Evolutionary conservation across 805 yeast genomes (phyloP).

Genomic region (Wickerhamiella spandovensis): DNA sequence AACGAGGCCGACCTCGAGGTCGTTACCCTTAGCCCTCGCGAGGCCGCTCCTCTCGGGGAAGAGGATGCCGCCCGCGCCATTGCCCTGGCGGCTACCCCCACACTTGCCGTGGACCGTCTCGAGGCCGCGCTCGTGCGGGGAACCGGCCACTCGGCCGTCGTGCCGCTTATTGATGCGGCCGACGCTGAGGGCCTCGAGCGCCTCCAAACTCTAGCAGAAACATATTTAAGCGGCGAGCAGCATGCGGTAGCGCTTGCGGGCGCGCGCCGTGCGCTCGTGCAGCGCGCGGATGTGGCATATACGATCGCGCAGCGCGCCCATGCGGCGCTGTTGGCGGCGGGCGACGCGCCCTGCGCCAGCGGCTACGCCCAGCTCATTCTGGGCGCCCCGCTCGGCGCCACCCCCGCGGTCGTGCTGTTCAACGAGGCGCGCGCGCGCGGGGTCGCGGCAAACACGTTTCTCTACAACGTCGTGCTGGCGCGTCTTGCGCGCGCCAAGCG

Average conservation of each 20-base stretch:
- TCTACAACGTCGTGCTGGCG: slow-evolving; percentile 26
- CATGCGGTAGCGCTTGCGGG: slow-evolving; percentile 21
- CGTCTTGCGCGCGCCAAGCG: slow-evolving; percentile 28
- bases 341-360: slow-evolving; percentile 23
- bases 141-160: neutral
- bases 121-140: neutral
- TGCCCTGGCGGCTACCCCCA: neutral
- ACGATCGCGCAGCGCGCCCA: slow-evolving; percentile 19
- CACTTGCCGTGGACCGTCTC: neutral
- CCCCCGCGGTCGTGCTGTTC: slow-evolving; percentile 22
- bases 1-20: neutral
- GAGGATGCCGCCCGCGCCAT: neutral
- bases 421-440: slow-evolving; percentile 21
- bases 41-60: neutral
- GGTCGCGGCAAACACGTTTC: slow-evolving; percentile 22
- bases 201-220: slow-evolving; percentile 9
- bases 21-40: neutral
- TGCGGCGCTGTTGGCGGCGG: slow-evolving; percentile 17
- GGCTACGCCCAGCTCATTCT: slow-evolving; percentile 25
- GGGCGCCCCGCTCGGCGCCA: neutral
- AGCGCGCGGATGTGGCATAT: slow-evolving; percentile 17
- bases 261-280: slow-evolving; percentile 19
- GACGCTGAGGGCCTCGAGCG: slow-evolving; percentile 1
- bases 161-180: neutral
- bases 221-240: slow-evolving; percentile 14